Evolutionary conservation across 805 yeast species (phyloP).

Genomic region (Metschnikowia reukaufii): DNA sequence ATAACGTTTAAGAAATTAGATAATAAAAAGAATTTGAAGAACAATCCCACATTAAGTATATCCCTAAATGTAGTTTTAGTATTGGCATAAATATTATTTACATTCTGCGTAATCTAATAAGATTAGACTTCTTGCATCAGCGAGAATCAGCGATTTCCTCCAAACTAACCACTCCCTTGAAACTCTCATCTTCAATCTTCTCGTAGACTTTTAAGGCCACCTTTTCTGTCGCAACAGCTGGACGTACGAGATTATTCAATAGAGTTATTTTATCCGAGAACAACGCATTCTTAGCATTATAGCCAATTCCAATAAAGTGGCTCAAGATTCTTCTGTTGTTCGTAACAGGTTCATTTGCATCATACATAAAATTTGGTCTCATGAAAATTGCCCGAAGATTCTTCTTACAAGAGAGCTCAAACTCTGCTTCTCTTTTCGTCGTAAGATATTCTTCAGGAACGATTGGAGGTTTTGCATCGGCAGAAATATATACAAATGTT

Average conservation of each 20-base stretch:
- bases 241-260: conserved; percentile 47
- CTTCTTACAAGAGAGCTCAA: conserved; percentile 46
- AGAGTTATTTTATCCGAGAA: conserved; percentile 35
- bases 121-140: not conserved
- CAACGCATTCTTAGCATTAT: conserved; percentile 44
- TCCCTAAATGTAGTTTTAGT: too few relatives aligned
- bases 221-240: conserved; percentile 63
- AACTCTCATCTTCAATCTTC: conserved; percentile 48
- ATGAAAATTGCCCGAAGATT: conserved; percentile 59
- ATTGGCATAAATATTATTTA: too few relatives aligned
- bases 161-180: conserved; percentile 58
- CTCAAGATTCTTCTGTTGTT: conserved; percentile 45
- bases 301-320: conserved; percentile 39
- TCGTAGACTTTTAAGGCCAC: conserved; percentile 63
- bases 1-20: conserved; percentile 14
- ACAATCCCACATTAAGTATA: too few relatives aligned
- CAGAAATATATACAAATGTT: conserved; percentile 72
- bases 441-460: conserved; percentile 66
- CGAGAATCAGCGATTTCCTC: conserved; percentile 37
- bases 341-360: conserved; percentile 37
- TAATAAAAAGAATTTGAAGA: not conserved
- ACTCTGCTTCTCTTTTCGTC: conserved; percentile 78
- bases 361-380: conserved; percentile 86
- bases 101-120: not conserved
- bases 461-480: conserved; percentile 69